Conservation (phyloP, 2,329 filamentous ascomycete species). For the Truncatella angustata region DNA sequence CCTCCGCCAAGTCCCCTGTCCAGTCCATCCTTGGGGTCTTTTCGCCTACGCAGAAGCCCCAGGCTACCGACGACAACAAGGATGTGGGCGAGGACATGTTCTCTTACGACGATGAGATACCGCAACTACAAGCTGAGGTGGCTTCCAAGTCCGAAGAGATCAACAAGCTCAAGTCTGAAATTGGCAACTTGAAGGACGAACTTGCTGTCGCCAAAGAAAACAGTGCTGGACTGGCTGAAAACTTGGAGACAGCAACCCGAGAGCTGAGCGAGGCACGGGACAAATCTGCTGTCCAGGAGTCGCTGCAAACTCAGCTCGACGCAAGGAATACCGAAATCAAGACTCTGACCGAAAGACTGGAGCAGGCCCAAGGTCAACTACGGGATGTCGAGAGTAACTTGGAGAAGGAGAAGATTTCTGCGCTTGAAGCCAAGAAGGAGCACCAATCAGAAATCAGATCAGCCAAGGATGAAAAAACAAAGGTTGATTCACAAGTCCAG, state of each 20-base stretch:
- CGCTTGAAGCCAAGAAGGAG: slow-evolving; percentile 19
- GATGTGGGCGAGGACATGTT: slow-evolving; percentile 72
- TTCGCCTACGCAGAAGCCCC: slow-evolving; percentile 44
- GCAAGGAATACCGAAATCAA: slow-evolving; percentile 47
- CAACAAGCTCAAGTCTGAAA: slow-evolving; percentile 65
- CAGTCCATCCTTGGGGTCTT: slow-evolving; percentile 48
- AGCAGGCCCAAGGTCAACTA: slow-evolving; percentile 42
- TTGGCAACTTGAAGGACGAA: slow-evolving; percentile 67
- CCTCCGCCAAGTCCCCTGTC: slow-evolving; percentile 43
- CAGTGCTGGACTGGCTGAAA: slow-evolving; percentile 59
- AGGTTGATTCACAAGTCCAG: slow-evolving; percentile 32
- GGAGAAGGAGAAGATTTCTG: slow-evolving; percentile 25
- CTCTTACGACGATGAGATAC: slow-evolving; percentile 86
- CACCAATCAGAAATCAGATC: slow-evolving; percentile 25
- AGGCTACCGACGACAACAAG: slow-evolving; percentile 32
- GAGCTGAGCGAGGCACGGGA: slow-evolving; percentile 55
- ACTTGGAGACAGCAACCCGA: slow-evolving; percentile 53
- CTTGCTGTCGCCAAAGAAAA: slow-evolving; percentile 71
- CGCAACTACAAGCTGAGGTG: slow-evolving; percentile 74
- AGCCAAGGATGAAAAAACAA: slow-evolving; percentile 20
- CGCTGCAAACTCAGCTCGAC: slow-evolving; percentile 49
- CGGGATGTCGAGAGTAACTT: slow-evolving; percentile 39
- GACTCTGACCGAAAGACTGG: slow-evolving; percentile 47
- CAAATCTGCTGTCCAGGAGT: slow-evolving; percentile 36
- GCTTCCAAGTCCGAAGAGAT: slow-evolving; percentile 70